Base-by-base conservation (phyloP, 73 alveolate species). In the Tetrahymena borealis region DNA sequence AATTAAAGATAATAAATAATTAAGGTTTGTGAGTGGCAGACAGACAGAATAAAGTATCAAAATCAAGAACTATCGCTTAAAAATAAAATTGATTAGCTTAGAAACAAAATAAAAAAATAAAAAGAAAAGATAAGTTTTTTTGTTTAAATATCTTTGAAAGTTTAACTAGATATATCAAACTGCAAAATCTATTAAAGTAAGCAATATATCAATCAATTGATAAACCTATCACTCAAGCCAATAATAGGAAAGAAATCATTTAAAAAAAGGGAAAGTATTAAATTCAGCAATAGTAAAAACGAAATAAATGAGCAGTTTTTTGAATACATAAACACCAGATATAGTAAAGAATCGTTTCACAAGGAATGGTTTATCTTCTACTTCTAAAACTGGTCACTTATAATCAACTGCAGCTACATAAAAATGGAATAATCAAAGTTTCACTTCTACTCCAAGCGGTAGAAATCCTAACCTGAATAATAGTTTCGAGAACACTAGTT, bases 401-500 rank as follows among this genome's bases (percentile, higher is more conserved):
- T 28, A 60, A 35, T 60, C 85, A 20, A 60, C 85, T 24, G 85
- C 85, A 60, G 85, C 85, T 60, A 15, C 85, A 60, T 60, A 60
- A 60, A 60, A 60, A 60, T 60, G 85, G 85, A 60, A 60, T 60
- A 60, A 60, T 60, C 28, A 60, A 60, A 60, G 85, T 60, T 60
- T 60, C 85, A 60, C 85, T 60, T 60, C 85, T 60, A 60, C 85
- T 60, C 85, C 85, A 60, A 35, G n/a, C 85, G 85, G 85, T 60
- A 60, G 85, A 60, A 60, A 60, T 60, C 28, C 28, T 13, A 60
- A 60, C 28, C 37, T 24, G 0, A 60, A 18, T n/a, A 60, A 35
- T 20, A 20, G n/a, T 35, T 60, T 60, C 10, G 85, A 60, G n/a
- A 24, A 10, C 20, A 18, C n/a, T 60, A 28, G 9, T n/a, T 20